Evolutionary conservation across 176 grass and related monocot species (phyloP), one percentile per base, ranked within the genome.

Genomic region (Avena atlantica): DNA sequence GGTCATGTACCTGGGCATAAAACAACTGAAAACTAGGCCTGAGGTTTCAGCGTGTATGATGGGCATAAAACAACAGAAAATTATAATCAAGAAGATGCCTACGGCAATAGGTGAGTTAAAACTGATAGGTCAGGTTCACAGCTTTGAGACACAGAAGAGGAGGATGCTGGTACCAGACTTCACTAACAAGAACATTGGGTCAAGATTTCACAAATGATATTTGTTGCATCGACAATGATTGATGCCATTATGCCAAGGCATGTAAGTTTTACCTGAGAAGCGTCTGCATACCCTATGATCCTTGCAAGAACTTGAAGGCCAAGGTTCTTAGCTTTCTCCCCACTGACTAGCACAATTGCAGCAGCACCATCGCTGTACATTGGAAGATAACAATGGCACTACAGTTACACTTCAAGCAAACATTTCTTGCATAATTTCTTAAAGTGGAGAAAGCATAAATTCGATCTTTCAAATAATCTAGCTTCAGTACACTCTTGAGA

Each of bases 331-430:
- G 96, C 96, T 88, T 95, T 98, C 58, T 87, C 86, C 74, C 90
- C 93, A 52, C 93, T 98, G 19, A 98, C 96, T 29, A 98, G 70
- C 23, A 98, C 96, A 86, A 98, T 60, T 61, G 96, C 93, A 83
- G 96, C 93, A 87, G 96, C 96, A 49, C 96, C 96, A 85, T 98
- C 96, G 74, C 93, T 98, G 74, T 53, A 16, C 20, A 82, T 36
- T 27, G 60, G 50, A 74, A 83, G n/a, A 83, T 74, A 74, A 87
- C 71, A 58, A 74, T 81, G 29, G 19, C 44, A 80, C 78, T 29
- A 86, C 12, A 20, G 49, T 80, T 48, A 84, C 8, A 11, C 36
- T 87, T 62, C 42, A 81, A 70, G 40, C 47, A 34, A 78, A 72
- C 55, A 63, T 45, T 8, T 17, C 17, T 8, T 72, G 5, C 21